A percentile compares a stretch with the other conserved stretches of the same genome.
These are phyloP conservation scores for Pseudomonodictys pantanalensis DNA, from an alignment of 495 filamentous ascomycete genomes.

Conservation along the genomic window DNA sequence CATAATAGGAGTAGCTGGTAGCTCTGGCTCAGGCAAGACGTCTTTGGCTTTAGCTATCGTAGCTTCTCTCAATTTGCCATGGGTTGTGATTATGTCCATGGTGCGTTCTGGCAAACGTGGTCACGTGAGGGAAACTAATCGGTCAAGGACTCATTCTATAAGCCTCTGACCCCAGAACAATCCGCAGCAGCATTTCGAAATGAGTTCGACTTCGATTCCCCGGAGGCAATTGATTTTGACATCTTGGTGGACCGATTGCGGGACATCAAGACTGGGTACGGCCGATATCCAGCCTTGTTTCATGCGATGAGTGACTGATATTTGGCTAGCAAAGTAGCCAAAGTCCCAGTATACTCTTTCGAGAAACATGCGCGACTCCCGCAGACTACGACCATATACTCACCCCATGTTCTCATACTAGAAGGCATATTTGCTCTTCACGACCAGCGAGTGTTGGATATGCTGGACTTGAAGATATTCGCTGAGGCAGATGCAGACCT, in stretches of 20 bases:
- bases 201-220: conserved; percentile 94
- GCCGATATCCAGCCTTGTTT: neutral
- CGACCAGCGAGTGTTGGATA: conserved; percentile 77
- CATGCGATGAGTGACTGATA: conserved; percentile 12
- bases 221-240: conserved; percentile 94
- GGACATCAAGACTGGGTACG: conserved; percentile 89
- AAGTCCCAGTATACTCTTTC: conserved; percentile 95
- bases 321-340: conserved; percentile 71
- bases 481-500: conserved; percentile 94
- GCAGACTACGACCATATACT: conserved; percentile 84
- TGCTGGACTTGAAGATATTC: conserved; percentile 95
- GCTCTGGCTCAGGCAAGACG: conserved; percentile 96
- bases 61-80: conserved; percentile 81
- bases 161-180: conserved; percentile 70
- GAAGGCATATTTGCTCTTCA: conserved; percentile 96
- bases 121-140: conserved; percentile 13
- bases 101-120: conserved; percentile 47
- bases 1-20: conserved; percentile 95
- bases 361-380: conserved; percentile 78
- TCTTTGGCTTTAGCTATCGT: conserved; percentile 91
- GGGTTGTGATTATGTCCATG: conserved; percentile 97
- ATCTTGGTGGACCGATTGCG: conserved; percentile 71
- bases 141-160: conserved; percentile 91
- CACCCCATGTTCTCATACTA: conserved; percentile 89
- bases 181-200: conserved; percentile 76